phyloP scores from a whole-genome alignment of 805 yeast genomes.

The Metschnikowia matae region DNA sequence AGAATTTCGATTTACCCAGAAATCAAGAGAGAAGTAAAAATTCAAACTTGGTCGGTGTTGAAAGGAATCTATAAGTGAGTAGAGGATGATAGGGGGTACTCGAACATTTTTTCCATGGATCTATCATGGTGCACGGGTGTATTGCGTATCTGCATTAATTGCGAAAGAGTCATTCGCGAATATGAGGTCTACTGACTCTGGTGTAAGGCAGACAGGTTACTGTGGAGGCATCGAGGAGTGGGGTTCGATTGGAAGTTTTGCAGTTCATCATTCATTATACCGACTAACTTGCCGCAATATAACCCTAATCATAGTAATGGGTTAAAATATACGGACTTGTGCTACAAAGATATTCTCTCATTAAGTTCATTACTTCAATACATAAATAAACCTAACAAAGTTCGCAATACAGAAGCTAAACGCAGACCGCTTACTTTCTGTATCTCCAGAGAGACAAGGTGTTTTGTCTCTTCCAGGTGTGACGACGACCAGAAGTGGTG shows the following conservation, averaged over 20 bases:
- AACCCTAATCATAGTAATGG: too few species aligned
- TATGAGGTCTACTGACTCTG: background rate
- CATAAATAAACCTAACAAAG: slow-evolving; percentile 11
- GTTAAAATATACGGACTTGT: too few species aligned
- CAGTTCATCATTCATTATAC: too few species aligned
- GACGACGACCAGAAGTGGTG: slow-evolving; percentile 97
- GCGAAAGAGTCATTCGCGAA: slow-evolving; percentile 4
- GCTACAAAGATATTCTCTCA: background rate
- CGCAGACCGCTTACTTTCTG: slow-evolving; percentile 62
- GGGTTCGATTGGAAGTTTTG: too few species aligned
- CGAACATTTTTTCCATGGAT: slow-evolving; percentile 2
- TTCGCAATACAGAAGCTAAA: background rate
- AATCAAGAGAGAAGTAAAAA: background rate
- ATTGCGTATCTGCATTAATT: slow-evolving; percentile 2
- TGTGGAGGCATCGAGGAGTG: too few species aligned
- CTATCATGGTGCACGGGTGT: slow-evolving; percentile 3
- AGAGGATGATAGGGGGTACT: slow-evolving; percentile 1
- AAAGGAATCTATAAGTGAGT: slow-evolving; percentile 3
- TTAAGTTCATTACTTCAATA: slow-evolving; percentile 11
- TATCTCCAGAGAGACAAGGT: slow-evolving; percentile 99
- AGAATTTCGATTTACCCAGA: background rate
- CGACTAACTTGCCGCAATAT: too few species aligned
- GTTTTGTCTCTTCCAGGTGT: slow-evolving; percentile 99
- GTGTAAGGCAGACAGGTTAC: background rate
- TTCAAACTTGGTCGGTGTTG: slow-evolving; percentile 1